Conservation (phyloP, 768 basidiomycete genomes). For the Lyophyllum decastes region DNA sequence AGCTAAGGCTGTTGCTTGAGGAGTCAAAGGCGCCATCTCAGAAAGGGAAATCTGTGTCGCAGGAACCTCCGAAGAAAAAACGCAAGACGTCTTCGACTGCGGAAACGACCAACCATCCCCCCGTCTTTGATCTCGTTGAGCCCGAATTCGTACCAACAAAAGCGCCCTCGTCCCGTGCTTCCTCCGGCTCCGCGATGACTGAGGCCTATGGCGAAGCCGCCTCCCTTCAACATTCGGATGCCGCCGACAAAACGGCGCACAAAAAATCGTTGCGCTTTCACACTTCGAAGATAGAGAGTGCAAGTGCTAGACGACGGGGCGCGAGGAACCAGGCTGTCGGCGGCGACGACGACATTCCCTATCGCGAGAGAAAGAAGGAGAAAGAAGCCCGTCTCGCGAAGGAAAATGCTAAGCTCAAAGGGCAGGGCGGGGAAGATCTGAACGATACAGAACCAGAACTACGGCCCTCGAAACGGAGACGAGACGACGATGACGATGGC, state of each 20-base stretch:
- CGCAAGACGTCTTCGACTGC: conserved; percentile 49
- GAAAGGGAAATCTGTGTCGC: conserved; percentile 24
- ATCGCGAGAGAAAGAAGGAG: conserved; percentile 72
- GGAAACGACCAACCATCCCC: conserved; percentile 24
- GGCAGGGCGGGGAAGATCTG: conserved; percentile 66
- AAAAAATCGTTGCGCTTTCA: conserved; percentile 90
- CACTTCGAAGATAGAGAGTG: conserved; percentile 86
- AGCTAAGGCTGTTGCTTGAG: conserved; percentile 58
- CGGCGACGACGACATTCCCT: conserved; percentile 96
- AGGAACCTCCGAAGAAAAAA: conserved; percentile 61
- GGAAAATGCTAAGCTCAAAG: conserved; percentile 47
- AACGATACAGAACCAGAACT: conserved; percentile 55
- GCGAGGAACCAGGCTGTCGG: conserved; percentile 72
- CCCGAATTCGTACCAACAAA: conserved; percentile 63
- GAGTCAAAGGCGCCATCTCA: conserved; percentile 44
- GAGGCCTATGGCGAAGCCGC: conserved; percentile 78
- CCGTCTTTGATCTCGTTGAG: conserved; percentile 78
- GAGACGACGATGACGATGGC: conserved; percentile 30
- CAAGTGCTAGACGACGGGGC: conserved; percentile 71
- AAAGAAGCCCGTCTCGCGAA: conserved; percentile 56
- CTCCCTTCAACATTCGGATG: conserved; percentile 67
- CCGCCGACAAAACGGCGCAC: conserved; percentile 80
- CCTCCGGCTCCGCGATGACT: conserved; percentile 23
- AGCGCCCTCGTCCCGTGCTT: conserved; percentile 24
- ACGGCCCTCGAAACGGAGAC: conserved; percentile 35